A percentile compares a stretch with the other conserved stretches of the same genome.
Conservation (phyloP, 2,329 filamentous ascomycete genomes). For the Colletotrichum tofieldiae region DNA sequence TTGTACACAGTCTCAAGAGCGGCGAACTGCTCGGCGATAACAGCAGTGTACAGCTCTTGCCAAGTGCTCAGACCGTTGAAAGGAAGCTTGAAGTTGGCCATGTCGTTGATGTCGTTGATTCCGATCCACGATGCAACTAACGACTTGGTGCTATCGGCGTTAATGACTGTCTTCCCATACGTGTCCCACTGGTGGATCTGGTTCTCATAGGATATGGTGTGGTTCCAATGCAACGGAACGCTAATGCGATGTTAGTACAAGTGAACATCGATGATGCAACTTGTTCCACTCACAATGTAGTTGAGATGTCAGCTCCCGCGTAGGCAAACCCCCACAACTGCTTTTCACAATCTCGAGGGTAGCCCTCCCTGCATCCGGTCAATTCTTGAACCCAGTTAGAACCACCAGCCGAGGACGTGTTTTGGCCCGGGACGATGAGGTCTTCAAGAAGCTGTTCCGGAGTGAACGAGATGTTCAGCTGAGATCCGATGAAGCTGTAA, state of each 20-base stretch:
- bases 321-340: slow-evolving; percentile 73
- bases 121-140: slow-evolving; percentile 70
- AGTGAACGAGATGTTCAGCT: slow-evolving; percentile 62
- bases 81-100: slow-evolving; percentile 26
- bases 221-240: slow-evolving; percentile 66
- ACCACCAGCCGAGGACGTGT: slow-evolving; percentile 66
- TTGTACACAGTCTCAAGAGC: slow-evolving; percentile 59
- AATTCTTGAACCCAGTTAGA: slow-evolving; percentile 70
- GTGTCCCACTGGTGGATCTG: slow-evolving; percentile 64
- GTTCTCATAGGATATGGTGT: slow-evolving; percentile 59
- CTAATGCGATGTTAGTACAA: slow-evolving; percentile 43
- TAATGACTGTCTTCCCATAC: slow-evolving; percentile 49
- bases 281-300: slow-evolving; percentile 14
- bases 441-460: slow-evolving; percentile 60
- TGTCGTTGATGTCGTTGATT: slow-evolving; percentile 70
- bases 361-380: slow-evolving; percentile 63
- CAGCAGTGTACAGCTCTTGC: slow-evolving; percentile 29
- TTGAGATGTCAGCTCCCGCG: slow-evolving; percentile 62
- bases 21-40: slow-evolving; percentile 16
- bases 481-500: slow-evolving; percentile 70
- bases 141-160: slow-evolving; percentile 52
- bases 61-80: neutral
- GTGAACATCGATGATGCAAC: accelerated
- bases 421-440: slow-evolving; percentile 63
- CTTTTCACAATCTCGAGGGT: slow-evolving; percentile 59